Conservation (phyloP, 1,139 yeast genomes). For the Saccharomyces hybrid region DNA sequence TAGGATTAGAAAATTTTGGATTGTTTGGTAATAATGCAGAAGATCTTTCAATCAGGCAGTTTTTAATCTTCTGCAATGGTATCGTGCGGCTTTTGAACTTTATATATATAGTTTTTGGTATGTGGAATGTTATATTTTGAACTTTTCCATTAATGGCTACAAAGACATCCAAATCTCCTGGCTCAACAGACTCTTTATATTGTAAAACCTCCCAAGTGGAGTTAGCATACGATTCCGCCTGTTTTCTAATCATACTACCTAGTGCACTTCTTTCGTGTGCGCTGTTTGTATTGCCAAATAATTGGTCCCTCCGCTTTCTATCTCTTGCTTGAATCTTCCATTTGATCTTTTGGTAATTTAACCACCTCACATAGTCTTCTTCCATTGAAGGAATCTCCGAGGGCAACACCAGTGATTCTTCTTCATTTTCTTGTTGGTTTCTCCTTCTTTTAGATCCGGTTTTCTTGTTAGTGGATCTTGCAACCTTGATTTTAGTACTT, state of each 20-base stretch:
- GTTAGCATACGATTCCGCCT: constrained; percentile 71
- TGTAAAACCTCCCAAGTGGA: constrained; percentile 82
- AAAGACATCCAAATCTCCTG: constrained; percentile 72
- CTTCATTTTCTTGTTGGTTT: constrained; percentile 35
- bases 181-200: constrained; percentile 48
- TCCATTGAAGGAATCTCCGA: constrained; percentile 63
- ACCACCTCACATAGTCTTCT: constrained; percentile 69
- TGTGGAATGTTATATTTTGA: constrained; percentile 63
- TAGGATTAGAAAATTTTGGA: constrained; percentile 24
- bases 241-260: constrained; percentile 63
- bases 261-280: constrained; percentile 44
- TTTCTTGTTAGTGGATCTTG: constrained; percentile 46
- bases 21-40: constrained; percentile 65
- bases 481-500: constrained; percentile 32
- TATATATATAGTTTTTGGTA: constrained; percentile 67
- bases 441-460: constrained; percentile 30
- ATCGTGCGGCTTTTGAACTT: constrained; percentile 49
- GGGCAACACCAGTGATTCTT: constrained; percentile 43
- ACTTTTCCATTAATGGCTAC: constrained; percentile 64
- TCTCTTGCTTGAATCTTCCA: constrained; percentile 75
- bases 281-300: constrained; percentile 63
- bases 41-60: constrained; percentile 54
- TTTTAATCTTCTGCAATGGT: constrained; percentile 41
- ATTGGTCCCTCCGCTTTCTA: constrained; percentile 59
- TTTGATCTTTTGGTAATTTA: constrained; percentile 70